Base-by-base conservation (phyloP, 1,139 yeast genomes). In the Suhomyces coccinellae region DNA sequence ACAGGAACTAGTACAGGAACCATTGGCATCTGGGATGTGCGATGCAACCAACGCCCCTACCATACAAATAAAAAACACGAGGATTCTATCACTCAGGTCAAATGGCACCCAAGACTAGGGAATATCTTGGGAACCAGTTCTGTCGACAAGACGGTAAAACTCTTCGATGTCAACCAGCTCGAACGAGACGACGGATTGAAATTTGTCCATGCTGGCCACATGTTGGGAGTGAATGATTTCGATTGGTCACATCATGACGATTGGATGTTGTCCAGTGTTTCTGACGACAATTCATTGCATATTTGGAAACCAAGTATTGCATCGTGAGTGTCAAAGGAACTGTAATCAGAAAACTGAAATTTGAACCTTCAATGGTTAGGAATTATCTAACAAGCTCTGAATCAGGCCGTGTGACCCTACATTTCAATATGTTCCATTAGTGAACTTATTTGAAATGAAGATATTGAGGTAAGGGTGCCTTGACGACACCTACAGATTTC, bases 191-290 rank as follows among this genome's bases (percentile, higher is more conserved):
- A 40, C 53, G 79, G 73, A 45, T 65, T 83, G 37, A 48, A 83
- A 17, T 91, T 93, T 59, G 75, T 79, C 30, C 99, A 95, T 63
- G 88, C 86, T 11, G 99, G 99, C 0, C 99, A 93, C 62, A 81
- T 93, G 77, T 72, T 86, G 45, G 91, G 95, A 17, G 87, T 93
- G 13, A 84, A 86, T 56, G 98, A 91, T 59, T 71, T 91, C 38
- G 80, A 84, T 38, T 93, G 99, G 99, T 87, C 90, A 48, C 80
- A 83, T 1, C 83, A 82, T 52, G 85, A 85, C 51, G 83, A 85
- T 10, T 84, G 91, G 87, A 75, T 88, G 66, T 56, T 91, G 37
- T 86, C 93, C 8, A 83, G 90, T 58, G 95, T 89, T 3, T 84
- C 93, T 0, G 93, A 87, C 58, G 98, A 93, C 59, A 93, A 93